phyloP scores from a whole-genome alignment of 108 stramenopile genomes.

The Discostella stelligeroides region DNA sequence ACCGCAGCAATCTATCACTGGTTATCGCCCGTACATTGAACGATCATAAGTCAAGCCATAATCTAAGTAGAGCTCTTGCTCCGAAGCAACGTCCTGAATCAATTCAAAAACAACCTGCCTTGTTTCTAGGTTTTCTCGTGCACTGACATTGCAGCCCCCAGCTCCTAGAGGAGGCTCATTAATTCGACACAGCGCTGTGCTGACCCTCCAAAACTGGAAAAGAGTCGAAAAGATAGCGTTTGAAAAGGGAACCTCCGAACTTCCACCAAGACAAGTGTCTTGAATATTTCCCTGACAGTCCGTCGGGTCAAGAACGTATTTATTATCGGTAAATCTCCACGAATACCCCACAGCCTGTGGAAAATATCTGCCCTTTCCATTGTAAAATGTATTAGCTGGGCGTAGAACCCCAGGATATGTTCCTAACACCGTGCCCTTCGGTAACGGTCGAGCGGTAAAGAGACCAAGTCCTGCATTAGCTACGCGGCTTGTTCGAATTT shows the following conservation, averaged over 20 bases:
- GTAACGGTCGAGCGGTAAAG: conserved; percentile 41
- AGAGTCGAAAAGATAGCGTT: conserved; percentile 35
- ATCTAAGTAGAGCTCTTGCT: conserved; percentile 80
- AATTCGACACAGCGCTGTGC: conserved; percentile 71
- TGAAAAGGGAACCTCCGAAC: conserved; percentile 28
- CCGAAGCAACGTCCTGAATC: conserved; percentile 61
- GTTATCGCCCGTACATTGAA: conserved; percentile 49
- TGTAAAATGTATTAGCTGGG: conserved; percentile 43
- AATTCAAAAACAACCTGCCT: conserved; percentile 62
- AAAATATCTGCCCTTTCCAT: conserved; percentile 50
- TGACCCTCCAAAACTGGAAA: conserved; percentile 22
- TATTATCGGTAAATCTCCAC: conserved; percentile 77
- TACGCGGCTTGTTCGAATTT: conserved; percentile 43
- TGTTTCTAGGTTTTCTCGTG: conserved; percentile 58
- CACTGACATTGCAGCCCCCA: conserved; percentile 66
- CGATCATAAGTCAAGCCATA: conserved; percentile 84
- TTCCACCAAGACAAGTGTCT: conserved; percentile 57
- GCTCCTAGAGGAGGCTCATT: conserved; percentile 77
- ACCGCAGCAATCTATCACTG: background rate
- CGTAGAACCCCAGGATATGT: conserved; percentile 81
- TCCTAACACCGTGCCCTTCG: conserved; percentile 63
- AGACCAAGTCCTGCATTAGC: conserved; percentile 74
- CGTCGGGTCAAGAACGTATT: conserved; percentile 77
- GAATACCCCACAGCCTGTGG: conserved; percentile 69
- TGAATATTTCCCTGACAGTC: conserved; percentile 53